Conservation (phyloP, 2,329 filamentous ascomycete species). For the Lanzia echinophila region DNA sequence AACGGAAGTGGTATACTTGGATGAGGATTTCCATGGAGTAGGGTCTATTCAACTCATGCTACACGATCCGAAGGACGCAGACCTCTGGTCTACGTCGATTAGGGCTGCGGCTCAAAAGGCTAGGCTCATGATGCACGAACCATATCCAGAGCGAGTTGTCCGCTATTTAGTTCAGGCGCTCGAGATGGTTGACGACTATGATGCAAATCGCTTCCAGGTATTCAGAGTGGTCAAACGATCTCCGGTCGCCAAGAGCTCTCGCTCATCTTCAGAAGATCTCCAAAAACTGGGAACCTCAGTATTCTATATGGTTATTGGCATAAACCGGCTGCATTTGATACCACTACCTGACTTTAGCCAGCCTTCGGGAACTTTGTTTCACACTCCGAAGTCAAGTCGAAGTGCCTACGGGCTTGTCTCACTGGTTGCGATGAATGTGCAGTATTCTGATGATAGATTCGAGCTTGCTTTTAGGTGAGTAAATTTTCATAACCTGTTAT, state of each 20-base stretch:
- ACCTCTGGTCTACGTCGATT: conserved; percentile 58
- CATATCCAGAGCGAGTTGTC: conserved; percentile 52
- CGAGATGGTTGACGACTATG: conserved; percentile 62
- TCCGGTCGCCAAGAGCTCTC: conserved; percentile 43
- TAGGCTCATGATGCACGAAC: conserved; percentile 43
- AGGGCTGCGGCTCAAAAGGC: conserved; percentile 51
- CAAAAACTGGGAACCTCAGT: conserved; percentile 57
- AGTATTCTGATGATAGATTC: conserved; percentile 57
- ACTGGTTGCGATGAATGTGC: conserved; percentile 51
- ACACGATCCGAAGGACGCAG: conserved; percentile 56
- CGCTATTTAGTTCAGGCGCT: conserved; percentile 56
- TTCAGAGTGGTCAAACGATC: conserved; percentile 62
- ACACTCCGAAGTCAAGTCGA: conserved; percentile 35
- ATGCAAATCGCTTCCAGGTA: conserved; percentile 58
- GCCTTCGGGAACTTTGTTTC: conserved; percentile 37
- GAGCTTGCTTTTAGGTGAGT: conserved; percentile 51
- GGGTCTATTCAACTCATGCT: conserved; percentile 59
- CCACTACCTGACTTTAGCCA: conserved; percentile 53
- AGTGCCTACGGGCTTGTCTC: conserved; percentile 58
- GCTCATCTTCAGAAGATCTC: conserved; percentile 59
- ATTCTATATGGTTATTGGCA: conserved; percentile 62
- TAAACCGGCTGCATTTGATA: conserved; percentile 63
- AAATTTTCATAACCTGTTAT: background rate
- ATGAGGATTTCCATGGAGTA: conserved; percentile 55
- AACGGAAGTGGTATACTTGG: conserved; percentile 61